Evolutionary conservation across 2,329 filamentous ascomycete species (phyloP), one percentile per base, ranked within the genome.

Genomic region (Beauveria australis): DNA sequence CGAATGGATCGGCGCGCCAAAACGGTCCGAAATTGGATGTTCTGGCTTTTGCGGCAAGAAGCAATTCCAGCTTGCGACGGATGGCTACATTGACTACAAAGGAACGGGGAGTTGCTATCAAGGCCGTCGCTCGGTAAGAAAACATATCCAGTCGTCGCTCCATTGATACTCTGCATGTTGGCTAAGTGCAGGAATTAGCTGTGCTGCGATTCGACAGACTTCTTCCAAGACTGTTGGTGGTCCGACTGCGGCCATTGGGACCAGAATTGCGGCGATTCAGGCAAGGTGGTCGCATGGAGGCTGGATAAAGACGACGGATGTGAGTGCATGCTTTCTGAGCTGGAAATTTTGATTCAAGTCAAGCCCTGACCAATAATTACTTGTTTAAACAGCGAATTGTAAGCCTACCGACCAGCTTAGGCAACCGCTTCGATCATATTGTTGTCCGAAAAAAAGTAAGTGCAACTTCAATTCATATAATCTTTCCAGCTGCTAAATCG

Each of bases 1-100:
- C 61, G 61, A 65, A 53, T 72, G 68, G 70, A 66, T 63, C 16
- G 65, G 65, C 16, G 62, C 61, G 10, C 68, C 66, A 2, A 61
- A 57, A 28, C 63, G 63, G 3, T 66, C 62, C 14, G 64, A 43
- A 6, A 64, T 66, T 44, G 66, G 66, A 51, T 68, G 67, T 49
- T 57, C 54, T 18, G 44, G 59, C 2, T 33, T 40, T 8, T 67
- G 65, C 53, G 65, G 65, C 30, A 30, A 41, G 4, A 53, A 53
- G 28, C 47, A 57, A 4, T 67, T 66, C 40, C 48, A 66, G 59
- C 62, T 66, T 26, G 64, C 61, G 44, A 28, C 14, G 3, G 63
- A 67, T 47, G 52, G 48, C 14, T 51, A 30, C 22, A 44, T 61
- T 10, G 64, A 66, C 24, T 37, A 53, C 40, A 62, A 61, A 52